Percentiles rank a stretch among this genome's conserved stretches.
Conservation (phyloP, 768 basidiomycete genomes). For the Kockovaella imperatae region DNA sequence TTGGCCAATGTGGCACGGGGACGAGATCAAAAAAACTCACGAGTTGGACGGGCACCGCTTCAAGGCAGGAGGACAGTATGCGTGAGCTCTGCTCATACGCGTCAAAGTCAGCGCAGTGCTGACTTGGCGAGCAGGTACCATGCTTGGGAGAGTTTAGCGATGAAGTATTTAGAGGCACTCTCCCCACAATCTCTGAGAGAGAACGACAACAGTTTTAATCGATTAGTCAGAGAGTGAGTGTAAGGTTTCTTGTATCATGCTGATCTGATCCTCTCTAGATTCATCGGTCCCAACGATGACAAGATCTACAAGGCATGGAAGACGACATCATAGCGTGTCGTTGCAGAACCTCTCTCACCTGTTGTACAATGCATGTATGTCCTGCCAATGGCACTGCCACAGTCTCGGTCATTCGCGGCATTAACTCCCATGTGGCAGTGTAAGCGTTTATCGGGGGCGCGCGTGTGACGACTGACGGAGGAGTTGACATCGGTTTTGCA, state of each 20-base stretch:
- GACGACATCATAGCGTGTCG: too few relatives aligned
- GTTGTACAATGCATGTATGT: too few relatives aligned
- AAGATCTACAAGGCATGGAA: conserved; percentile 26
- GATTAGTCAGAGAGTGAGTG: conserved; percentile 42
- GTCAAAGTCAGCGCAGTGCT: neutral
- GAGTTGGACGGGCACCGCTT: conserved; percentile 38
- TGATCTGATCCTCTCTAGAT: conserved; percentile 10
- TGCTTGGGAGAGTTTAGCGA: conserved; percentile 45
- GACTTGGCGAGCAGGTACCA: conserved; percentile 37
- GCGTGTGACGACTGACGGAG: too few relatives aligned
- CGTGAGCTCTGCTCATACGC: conserved; percentile 20
- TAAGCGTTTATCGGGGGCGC: too few relatives aligned
- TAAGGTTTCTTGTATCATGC: neutral
- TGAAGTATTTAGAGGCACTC: conserved; percentile 39
- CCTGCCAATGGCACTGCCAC: too few relatives aligned
- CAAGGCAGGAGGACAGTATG: conserved; percentile 33
- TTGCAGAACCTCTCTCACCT: too few relatives aligned
- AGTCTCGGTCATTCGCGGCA: too few relatives aligned
- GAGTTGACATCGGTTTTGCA: too few relatives aligned
- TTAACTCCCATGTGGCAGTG: too few relatives aligned
- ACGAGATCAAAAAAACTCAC: conserved; percentile 38
- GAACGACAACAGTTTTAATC: conserved; percentile 37
- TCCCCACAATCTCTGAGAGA: conserved; percentile 33
- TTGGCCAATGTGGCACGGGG: conserved; percentile 45
- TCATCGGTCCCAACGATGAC: conserved; percentile 37